Evolutionary conservation across 1,139 yeast species (phyloP), one percentile per base, ranked within the genome.

Genomic region (Yamadazyma oceani): DNA sequence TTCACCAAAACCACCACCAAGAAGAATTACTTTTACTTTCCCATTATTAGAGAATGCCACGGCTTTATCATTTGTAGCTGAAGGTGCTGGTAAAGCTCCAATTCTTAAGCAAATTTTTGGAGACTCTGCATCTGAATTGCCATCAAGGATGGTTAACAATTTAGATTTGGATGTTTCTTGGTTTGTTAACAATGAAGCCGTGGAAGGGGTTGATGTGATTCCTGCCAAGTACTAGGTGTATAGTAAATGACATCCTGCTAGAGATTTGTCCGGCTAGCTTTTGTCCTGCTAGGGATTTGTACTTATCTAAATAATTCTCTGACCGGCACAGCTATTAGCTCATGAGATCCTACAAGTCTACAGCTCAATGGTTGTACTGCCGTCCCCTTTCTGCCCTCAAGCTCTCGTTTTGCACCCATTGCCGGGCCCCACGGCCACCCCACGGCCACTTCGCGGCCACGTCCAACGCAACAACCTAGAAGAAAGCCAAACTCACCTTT

Each of bases 31-130:
- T 8, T 65, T 83, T 53, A 82, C 89, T 6, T 76, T 80, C 61
- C 85, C 85, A 4, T 78, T 79, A 3, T 70, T 83, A 51, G 71
- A 67, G 43, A 64, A 60, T 22, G 82, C 85, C 14, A 57, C 64
- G 14, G 58, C 75, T 33, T 77, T 89, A 50, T 84, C 88, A 1
- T 89, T 88, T 64, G 92, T 88, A 34, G 96, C 96, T 13, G 92
- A 87, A 58, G 96, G 97, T 41, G 82, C 82, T 13, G 85, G 86
- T 26, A 89, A 89, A 63, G 86, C 88, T n/a, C 72, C 79, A 0
- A 73, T 85, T 31, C 68, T 90, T 60, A 76, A 77, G 53, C 74
- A 83, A 46, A 82, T 89, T 37, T 87, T 90, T 60, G 71, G 72
- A 40, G 77, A 82, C 47, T 54, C 68, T 14, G 51, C 64, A 16